A percentile compares a stretch with the other conserved stretches of the same genome.
phyloP scores from a whole-genome alignment of 352 stramenopile species.

The Globisporangium recalcitrans region DNA sequence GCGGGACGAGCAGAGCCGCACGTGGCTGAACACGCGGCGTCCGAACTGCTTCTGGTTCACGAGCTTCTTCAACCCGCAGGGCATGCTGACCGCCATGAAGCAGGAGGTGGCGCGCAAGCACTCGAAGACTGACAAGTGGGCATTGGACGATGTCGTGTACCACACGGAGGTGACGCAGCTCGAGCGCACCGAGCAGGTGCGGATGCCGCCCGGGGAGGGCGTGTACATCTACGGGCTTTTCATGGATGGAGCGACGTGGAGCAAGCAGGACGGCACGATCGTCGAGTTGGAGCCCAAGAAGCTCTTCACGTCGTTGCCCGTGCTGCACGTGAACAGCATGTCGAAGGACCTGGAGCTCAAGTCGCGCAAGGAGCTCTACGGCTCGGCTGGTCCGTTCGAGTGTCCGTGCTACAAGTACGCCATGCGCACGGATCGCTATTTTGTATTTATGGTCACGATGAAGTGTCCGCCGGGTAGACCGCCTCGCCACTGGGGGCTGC shows the following conservation, averaged over 20 bases:
- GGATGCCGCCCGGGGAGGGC: constrained; percentile 86
- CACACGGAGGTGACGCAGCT: constrained; percentile 95
- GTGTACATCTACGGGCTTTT: constrained; percentile 98
- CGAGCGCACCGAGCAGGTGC: constrained; percentile 89
- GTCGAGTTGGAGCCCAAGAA: constrained; percentile 96
- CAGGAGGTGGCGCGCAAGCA: constrained; percentile 97
- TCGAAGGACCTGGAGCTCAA: constrained; percentile 92
- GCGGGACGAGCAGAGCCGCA: constrained; percentile 94
- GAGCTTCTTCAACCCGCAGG: constrained; percentile 98
- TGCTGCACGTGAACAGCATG: constrained; percentile 95
- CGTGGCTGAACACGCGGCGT: constrained; percentile 93
- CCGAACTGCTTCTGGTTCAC: constrained; percentile 97
- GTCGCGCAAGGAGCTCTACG: constrained; percentile 91
- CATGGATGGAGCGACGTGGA: constrained; percentile 96
- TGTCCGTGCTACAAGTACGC: constrained; percentile 98
- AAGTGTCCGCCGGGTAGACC: constrained; percentile 85
- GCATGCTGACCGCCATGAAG: constrained; percentile 98
- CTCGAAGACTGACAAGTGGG: constrained; percentile 96
- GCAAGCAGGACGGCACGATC: constrained; percentile 89
- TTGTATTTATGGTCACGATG: constrained; percentile 95
- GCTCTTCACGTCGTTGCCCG: constrained; percentile 93
- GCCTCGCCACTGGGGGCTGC: constrained; percentile 92
- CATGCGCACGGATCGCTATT: constrained; percentile 92
- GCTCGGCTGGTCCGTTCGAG: constrained; percentile 89
- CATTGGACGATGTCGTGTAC: constrained; percentile 97